phyloP scores from a whole-genome alignment of 441 rosid species.

The Macaranga tanarius region DNA sequence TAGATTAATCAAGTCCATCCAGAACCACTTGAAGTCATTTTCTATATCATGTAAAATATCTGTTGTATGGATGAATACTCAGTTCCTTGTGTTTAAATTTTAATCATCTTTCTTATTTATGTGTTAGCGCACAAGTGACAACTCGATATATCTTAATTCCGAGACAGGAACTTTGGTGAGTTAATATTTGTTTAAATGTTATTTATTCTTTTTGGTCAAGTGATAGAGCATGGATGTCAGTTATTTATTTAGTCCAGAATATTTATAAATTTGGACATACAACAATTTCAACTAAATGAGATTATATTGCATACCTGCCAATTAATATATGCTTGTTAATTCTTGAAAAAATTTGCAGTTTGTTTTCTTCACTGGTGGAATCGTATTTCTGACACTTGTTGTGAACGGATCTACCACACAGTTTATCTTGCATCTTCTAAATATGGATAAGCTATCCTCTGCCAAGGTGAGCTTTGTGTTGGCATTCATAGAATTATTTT shows the following conservation, averaged over 20 bases:
- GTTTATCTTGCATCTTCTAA: constrained; percentile 63
- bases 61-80: constrained; percentile 7
- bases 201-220: neutral
- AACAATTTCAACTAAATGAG: neutral
- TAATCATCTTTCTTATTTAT: neutral
- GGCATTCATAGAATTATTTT: constrained; percentile 6
- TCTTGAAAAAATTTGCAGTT: constrained; percentile 47
- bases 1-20: constrained; percentile 3
- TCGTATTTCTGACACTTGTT: constrained; percentile 84
- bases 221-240: neutral
- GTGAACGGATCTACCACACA: constrained; percentile 93
- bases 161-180: constrained; percentile 85
- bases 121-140: constrained; percentile 63
- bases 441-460: constrained; percentile 63
- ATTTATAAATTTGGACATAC: neutral
- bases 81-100: neutral
- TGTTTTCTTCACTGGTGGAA: constrained; percentile 91
- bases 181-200: neutral
- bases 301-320: constrained; percentile 7
- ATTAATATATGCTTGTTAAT: neutral
- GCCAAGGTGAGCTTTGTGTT: constrained; percentile 58
- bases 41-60: constrained; percentile 1
- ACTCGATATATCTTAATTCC: constrained; percentile 45
- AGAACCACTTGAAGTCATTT: neutral
- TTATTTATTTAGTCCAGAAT: neutral